phyloP scores from a whole-genome alignment of 345 rosid species.

The Eucalyptus fibrosa region DNA sequence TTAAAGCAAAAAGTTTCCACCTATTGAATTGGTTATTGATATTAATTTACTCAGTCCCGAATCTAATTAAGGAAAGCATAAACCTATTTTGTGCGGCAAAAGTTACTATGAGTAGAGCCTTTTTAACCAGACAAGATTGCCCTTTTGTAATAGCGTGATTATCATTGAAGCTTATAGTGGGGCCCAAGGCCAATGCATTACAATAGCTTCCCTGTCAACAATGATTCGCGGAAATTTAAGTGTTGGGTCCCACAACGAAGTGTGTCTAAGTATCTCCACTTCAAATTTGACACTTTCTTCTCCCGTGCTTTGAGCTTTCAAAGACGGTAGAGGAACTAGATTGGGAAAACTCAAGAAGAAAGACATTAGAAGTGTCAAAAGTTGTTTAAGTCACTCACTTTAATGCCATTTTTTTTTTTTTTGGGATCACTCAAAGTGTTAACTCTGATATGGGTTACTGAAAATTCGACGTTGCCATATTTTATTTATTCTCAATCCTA shows the following conservation, averaged over 20 bases:
- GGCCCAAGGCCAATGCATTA: background rate
- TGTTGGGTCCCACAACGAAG: background rate
- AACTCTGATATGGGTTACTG: too few relatives aligned
- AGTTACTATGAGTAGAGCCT: background rate
- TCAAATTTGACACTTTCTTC: background rate
- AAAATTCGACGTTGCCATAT: accelerated
- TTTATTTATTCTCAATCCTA: too few relatives aligned
- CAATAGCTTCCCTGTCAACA: background rate
- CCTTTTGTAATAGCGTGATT: background rate
- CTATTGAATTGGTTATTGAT: background rate
- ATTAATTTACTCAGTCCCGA: background rate
- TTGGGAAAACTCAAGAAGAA: background rate
- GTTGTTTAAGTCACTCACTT: too few relatives aligned
- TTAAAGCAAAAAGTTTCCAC: background rate
- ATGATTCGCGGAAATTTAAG: background rate
- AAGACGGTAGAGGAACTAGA: background rate
- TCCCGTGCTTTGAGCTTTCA: background rate
- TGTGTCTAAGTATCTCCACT: background rate
- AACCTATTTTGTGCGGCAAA: background rate
- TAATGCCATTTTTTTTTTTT: too few relatives aligned
- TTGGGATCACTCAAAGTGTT: too few relatives aligned
- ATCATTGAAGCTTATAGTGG: background rate
- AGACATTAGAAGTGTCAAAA: too few relatives aligned
- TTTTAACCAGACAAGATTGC: background rate
- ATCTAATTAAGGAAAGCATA: background rate